Base-by-base conservation (phyloP, 257 asterid species). In the Oldenlandia corymbosa region DNA sequence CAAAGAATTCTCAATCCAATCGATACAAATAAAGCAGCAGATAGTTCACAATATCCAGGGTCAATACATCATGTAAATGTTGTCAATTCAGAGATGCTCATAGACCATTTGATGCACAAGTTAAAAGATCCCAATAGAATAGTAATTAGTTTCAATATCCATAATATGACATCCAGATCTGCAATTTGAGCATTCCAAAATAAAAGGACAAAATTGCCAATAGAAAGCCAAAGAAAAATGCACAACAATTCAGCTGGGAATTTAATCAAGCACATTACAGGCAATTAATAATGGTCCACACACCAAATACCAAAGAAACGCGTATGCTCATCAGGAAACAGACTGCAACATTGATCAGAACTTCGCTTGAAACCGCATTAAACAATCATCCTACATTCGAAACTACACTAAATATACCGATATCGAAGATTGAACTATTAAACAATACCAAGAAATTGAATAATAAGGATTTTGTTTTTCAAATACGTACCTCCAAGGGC, bases 401-500 rank as follows among this genome's bases (percentile, higher is more conserved):
- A 28, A 42, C 42, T 7, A 17, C 24, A 45, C 55, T 13, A 17
- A 24, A 47, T 18, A 0, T 21, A 39, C 43, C 41, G 10, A 30
- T 0, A 8, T 56, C 2, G n/a, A 7, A 14, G 16, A 11, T 24
- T 31, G 17, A 34, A 56, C 9, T 6, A 23, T 1, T 48, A 46
- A 67, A 45, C 17, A 27, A 4, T 23, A 9, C 1, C n/a, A 3
- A 39, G 11, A 16, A 12, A 59, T 24, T 31, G 10, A 11, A 27
- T 7, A 8, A 32, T 43, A 60, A 57, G 24, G 26, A 28, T n/a
- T 26, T 20, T 41, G 32, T 36, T 13, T 60, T 41, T 18, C 31
- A 30, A n/a, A n/a, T n/a, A n/a, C 27, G 58, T 36, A 89, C 95
- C 87, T 45, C 85, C 90, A 58, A 89, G 82, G 27, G 74, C 91